A percentile compares a stretch with the other conserved stretches of the same genome.
These are phyloP conservation scores for Nicotiana attenuata DNA, from an alignment of 257 asterid genomes.

Conservation along the genomic window DNA sequence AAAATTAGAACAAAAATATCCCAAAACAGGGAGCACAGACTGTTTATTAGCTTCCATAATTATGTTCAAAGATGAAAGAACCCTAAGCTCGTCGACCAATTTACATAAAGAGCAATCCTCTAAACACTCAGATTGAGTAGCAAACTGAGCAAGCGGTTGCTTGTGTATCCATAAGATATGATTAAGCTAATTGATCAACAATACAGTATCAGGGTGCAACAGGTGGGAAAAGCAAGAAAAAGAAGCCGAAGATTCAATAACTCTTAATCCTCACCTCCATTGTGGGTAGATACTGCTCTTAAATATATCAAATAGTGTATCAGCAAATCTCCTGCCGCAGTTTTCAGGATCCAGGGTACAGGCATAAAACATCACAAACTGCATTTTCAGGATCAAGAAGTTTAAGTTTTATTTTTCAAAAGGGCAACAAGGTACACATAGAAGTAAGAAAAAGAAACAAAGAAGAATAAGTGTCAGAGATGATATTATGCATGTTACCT, in stretches of 20 bases:
- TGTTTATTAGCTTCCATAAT: conserved; percentile 5
- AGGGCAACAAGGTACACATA: background rate
- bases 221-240: background rate
- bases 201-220: background rate
- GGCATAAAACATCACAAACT: conserved; percentile 92
- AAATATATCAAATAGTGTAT: conserved; percentile 44
- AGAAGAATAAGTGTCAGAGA: background rate
- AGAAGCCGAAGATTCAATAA: background rate
- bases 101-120: background rate
- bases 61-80: background rate
- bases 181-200: background rate
- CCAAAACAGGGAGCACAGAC: background rate
- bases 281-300: conserved; percentile 41
- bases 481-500: conserved; percentile 40
- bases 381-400: conserved; percentile 21
- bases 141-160: background rate
- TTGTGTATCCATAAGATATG: background rate
- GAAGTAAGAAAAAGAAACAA: background rate
- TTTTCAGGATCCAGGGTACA: conserved; percentile 89
- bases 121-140: background rate
- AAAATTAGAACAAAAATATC: background rate
- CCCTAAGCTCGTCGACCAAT: background rate
- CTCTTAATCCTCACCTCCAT: conserved; percentile 55
- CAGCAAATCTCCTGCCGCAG: conserved; percentile 64
- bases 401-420: background rate